Evolutionary conservation across 2,329 filamentous ascomycete genomes (phyloP), one percentile per base, ranked within the genome.

Genomic region (Rhytidhysteron rufulum): DNA sequence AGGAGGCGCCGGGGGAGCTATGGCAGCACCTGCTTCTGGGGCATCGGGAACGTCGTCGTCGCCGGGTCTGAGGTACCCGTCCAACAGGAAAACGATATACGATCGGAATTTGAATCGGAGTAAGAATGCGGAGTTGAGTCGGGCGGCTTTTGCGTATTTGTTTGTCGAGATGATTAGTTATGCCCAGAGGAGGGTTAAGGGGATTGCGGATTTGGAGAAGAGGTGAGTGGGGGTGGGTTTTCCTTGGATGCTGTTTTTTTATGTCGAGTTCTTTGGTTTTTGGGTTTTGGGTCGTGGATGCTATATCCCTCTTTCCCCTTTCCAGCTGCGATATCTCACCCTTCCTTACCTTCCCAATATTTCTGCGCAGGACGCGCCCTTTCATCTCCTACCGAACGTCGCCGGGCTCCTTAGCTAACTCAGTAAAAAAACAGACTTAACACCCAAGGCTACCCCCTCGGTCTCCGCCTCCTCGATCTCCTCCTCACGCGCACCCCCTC

Each of bases 111-210:
- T 97, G 46, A 96, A 96, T 69, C 86, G 93, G 49, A 85, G 83
- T 55, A 87, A 88, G 65, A 88, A 86, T 55, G 80, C 86, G 43
- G 91, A 97, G 73, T 80, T 94, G 51, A 95, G 89, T 66, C 86
- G 94, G 62, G 82, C 93, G 9, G 89, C 88, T 68, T 97, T 98
- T 69, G 91, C 93, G 31, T 97, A 95, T 67, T 76, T 98, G 43
- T 97, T 98, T 64, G 84, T 85, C 45, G 91, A 96, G 72, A 95
- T 97, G 86, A 90, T 98, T 36, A 84, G 82, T 57, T 97, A 97
- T 67, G 91, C 93, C 53, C 93, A 97, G 66, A 79, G 83, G 57
- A 78, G 87, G 47, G 91, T 96, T 40, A 93, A 86, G 51, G 90
- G 88, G 5, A 95, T 98, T 44, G 85, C 91, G 57, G 93, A 97